Evolutionary conservation across 768 basidiomycete genomes (phyloP), one percentile per base, ranked within the genome.

Genomic region (Amanita pallidorosea): DNA sequence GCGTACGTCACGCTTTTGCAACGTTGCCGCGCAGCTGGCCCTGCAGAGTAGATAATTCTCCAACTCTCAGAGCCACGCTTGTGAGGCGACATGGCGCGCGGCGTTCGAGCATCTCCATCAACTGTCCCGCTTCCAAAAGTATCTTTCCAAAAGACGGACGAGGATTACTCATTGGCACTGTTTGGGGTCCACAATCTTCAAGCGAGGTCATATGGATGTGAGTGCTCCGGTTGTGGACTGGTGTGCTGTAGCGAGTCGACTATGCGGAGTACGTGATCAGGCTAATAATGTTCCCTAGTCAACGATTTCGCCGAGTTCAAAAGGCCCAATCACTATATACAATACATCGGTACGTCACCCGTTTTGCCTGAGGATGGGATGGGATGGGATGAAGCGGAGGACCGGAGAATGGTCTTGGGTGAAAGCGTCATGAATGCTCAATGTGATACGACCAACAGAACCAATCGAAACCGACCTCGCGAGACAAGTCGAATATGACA

Each of bases 401-500:
- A n/a, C 9, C 18, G 31, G 31, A 17, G 18, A 4, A 7, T 15
- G 23, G 29, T 31, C 17, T 45, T 22, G 34, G n/a, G 20, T 15
- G 25, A 34, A 45, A 23, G 34, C 27, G 22, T 49, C 11, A 25
- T 33, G 27, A 42, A 48, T 31, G 38, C 49, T 47, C 60, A 53
- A 56, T 9, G 38, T 48, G 31, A 43, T 43, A 23, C 12, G 42
- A 25, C 13, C 27, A 8, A 20, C 60, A 90, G 93, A 96, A 60
- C 95, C 95, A 0, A 71, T 96, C 56, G 95, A 99, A 63, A 81
- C 80, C 43, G 96, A 99, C 56, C 78, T 98, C 15, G 85, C 86
- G 6, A 79, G 80, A 35, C 92, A 95, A 57, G 95, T 99, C 20
- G 96, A 98, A 65, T 99, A 99, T 71, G 96, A 98, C 62, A 98